Evolutionary conservation across 805 yeast genomes (phyloP).

Genomic region (Candida palmyrensis): DNA sequence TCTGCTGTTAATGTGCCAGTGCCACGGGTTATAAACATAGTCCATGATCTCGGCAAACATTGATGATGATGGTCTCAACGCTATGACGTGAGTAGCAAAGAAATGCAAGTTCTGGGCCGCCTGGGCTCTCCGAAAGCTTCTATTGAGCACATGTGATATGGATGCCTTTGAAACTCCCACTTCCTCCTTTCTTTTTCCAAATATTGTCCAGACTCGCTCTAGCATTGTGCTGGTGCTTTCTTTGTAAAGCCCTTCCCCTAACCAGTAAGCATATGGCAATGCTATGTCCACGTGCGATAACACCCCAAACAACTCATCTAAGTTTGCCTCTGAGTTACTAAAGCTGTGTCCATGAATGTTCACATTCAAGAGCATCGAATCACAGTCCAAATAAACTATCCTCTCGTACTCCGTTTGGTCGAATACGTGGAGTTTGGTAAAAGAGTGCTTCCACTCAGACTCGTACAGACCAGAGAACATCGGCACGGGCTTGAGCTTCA

Average conservation of each 20-base stretch:
- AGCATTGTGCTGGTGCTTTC: conserved; percentile 11
- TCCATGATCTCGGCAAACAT: conserved; percentile 17
- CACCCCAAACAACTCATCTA: conserved; percentile 27
- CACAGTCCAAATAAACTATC: conserved; percentile 55
- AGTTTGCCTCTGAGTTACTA: conserved; percentile 8
- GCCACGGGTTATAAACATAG: conserved; percentile 23
- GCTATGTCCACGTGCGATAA: conserved; percentile 21
- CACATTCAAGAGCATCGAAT: conserved; percentile 35
- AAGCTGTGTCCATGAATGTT: conserved; percentile 3
- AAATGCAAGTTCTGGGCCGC: no score
- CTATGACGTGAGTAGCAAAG: conserved; percentile 52
- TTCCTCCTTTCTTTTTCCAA: conserved; percentile 19
- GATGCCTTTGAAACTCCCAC: no score
- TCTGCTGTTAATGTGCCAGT: conserved; percentile 20
- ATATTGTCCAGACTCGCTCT: conserved; percentile 16
- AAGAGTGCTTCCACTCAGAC: conserved; percentile 44
- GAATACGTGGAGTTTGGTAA: conserved; percentile 53
- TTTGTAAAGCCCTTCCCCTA: conserved; percentile 8
- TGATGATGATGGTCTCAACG: conserved; percentile 43
- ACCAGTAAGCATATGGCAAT: conserved; percentile 34
- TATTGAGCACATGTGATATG: no score
- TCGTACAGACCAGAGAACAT: conserved; percentile 1
- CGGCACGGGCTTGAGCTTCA: background rate
- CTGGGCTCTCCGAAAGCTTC: no score
- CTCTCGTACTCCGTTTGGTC: conserved; percentile 45